Conservation (phyloP, 1,284 basidiomycete species). For the Mrakiaceae sp. region DNA sequence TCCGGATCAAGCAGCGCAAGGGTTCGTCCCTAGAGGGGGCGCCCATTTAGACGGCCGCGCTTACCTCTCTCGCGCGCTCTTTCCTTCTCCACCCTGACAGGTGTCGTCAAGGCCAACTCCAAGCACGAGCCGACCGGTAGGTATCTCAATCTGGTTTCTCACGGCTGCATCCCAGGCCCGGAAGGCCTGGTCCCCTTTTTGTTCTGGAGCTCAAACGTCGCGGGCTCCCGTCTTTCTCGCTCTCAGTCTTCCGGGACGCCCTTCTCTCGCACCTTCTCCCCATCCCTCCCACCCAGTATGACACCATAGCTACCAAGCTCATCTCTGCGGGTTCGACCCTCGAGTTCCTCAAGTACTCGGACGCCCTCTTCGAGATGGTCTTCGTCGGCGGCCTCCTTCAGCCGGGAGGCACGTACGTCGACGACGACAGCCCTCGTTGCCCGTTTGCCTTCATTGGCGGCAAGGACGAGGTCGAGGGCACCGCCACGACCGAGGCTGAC, state of each 20-base stretch:
- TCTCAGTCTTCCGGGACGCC: slow-evolving; percentile 81
- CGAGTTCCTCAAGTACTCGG: slow-evolving; percentile 91
- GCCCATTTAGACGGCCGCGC: neutral
- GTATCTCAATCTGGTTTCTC: slow-evolving; percentile 17
- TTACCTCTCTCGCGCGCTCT: neutral
- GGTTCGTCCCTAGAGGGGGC: slow-evolving; percentile 21
- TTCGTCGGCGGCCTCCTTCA: slow-evolving; percentile 89
- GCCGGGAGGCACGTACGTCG: slow-evolving; percentile 82
- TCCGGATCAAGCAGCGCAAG: slow-evolving; percentile 40
- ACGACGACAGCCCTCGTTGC: slow-evolving; percentile 53
- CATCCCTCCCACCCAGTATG: slow-evolving; percentile 61
- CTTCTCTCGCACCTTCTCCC: slow-evolving; percentile 88
- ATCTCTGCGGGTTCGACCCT: slow-evolving; percentile 81
- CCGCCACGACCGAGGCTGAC: slow-evolving; percentile 1
- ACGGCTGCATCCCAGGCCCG: slow-evolving; percentile 58
- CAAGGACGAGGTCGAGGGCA: slow-evolving; percentile 53
- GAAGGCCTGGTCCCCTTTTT: slow-evolving; percentile 89
- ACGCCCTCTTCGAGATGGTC: slow-evolving; percentile 87
- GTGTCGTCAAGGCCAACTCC: slow-evolving; percentile 39
- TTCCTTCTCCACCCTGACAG: slow-evolving; percentile 17
- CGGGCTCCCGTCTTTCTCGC: neutral
- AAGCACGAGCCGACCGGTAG: slow-evolving; percentile 44
- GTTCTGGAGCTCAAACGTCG: neutral
- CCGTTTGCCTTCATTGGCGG: slow-evolving; percentile 77
- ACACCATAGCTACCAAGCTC: slow-evolving; percentile 48